Percentiles rank a stretch among this genome's conserved stretches.
phyloP scores from a whole-genome alignment of 75 land plant species.

The Pinus tabuliformis region DNA sequence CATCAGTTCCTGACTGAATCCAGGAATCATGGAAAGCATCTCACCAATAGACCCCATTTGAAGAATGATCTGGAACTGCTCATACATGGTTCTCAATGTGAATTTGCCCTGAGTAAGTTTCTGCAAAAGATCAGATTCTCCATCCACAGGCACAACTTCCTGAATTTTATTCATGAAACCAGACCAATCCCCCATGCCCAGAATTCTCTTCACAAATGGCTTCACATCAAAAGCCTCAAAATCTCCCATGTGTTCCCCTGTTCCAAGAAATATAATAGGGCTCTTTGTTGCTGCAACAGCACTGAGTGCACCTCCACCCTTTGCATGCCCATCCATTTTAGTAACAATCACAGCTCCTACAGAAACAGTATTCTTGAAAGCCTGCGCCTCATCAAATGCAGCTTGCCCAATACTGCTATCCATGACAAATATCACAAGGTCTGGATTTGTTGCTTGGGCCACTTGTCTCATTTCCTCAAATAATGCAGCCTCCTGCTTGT shows the following conservation, averaged over 20 bases:
- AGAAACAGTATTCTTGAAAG: constrained; percentile 51
- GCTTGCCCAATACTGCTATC: constrained; percentile 60
- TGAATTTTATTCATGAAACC: constrained; percentile 52
- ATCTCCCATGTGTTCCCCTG: constrained; percentile 53
- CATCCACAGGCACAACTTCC: constrained; percentile 49
- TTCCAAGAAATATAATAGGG: constrained; percentile 51
- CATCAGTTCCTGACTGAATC: constrained; percentile 84
- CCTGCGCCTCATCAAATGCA: constrained; percentile 50
- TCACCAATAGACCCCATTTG: constrained; percentile 45
- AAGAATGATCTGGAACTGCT: constrained; percentile 46
- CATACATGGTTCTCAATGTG: constrained; percentile 49
- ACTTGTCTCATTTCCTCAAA: constrained; percentile 66
- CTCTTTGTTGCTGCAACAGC: constrained; percentile 58
- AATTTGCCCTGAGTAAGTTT: constrained; percentile 44
- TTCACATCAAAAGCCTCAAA: constrained; percentile 51
- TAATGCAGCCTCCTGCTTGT: constrained; percentile 51
- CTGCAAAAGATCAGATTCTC: constrained; percentile 45
- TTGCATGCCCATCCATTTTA: constrained; percentile 60
- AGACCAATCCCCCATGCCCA: constrained; percentile 56
- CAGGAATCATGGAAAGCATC: constrained; percentile 98
- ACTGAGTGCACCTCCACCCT: constrained; percentile 55
- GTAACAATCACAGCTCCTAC: constrained; percentile 55
- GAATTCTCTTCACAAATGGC: constrained; percentile 53
- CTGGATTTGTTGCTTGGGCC: constrained; percentile 44
- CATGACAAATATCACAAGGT: constrained; percentile 49